Base-by-base conservation (phyloP, 805 yeast genomes). In the Groenewaldozyma tartarivorans region DNA sequence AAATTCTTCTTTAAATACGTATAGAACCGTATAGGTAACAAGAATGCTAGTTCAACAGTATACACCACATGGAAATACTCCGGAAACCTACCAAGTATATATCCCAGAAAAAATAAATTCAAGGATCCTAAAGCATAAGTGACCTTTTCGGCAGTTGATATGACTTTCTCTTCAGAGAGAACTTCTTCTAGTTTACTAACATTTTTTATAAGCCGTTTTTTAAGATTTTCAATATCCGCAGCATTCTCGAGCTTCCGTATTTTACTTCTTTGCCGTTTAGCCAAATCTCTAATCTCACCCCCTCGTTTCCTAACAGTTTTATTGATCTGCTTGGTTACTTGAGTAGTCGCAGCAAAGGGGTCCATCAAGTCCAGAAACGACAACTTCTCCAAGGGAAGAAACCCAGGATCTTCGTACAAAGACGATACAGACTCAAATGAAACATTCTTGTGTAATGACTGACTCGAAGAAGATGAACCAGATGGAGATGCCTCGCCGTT, bases 21-120 rank as follows among this genome's bases (percentile, higher is more conserved):
- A 61, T 86, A 79, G 52, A 81, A 72, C 43, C 98, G 66, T 19
- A 88, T 77, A 0, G 98, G 97, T 78, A 88, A 75, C 40, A 90
- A 64, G 1, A 82, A 46, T 2, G 63, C 53, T 42, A 79, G 71
- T 36, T 84, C 59, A 0, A 60, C 62, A 0, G 95, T 76, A 60
- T 90, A 88, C 50, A 78, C 72, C 1, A 78, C 56, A 49, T 87
- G 97, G 58, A 90, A 80, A 60, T 72, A 75, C 29, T 72, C 69
- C 0, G 97, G 96, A 45, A 72, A 72, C 43, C 71, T 72, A 6
- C 96, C 96, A 48, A 88, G 75, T 4, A 86, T 58, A 43, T 77
- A 70, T 0, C 97, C 97, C 20, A 79, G 67, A 15, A 72, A 56
- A 33, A 90, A 83, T 5, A 90, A 73, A 40, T 74, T 61, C 43